Conservation (phyloP, 2,329 filamentous ascomycete genomes). For the Herpotrichia juniperi region DNA sequence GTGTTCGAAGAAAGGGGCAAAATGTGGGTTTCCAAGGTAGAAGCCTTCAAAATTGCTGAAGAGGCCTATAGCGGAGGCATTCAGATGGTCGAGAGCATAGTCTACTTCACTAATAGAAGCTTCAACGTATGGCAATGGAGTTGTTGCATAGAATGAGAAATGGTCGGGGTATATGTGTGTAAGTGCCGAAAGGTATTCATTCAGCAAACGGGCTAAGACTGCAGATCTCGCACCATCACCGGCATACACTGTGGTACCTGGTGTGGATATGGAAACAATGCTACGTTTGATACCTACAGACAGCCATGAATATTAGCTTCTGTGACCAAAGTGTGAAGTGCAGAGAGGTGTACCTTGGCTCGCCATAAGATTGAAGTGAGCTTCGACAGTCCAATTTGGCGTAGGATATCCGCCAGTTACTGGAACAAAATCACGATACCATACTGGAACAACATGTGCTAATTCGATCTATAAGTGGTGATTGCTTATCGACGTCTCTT, state of each 20-base stretch:
- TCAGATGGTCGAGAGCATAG: conserved; percentile 6
- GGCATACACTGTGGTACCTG: conserved; percentile 1
- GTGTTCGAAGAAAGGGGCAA: conserved; percentile 10
- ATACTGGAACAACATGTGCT: no score
- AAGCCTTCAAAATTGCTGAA: conserved; percentile 13
- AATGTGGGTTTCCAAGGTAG: conserved; percentile 6
- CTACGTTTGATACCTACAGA: no score
- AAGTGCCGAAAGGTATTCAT: conserved; percentile 10
- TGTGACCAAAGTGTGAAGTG: no score
- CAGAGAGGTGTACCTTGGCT: no score
- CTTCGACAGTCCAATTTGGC: no score
- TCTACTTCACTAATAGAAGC: neutral
- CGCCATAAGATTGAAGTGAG: no score
- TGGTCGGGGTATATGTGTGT: conserved; percentile 4
- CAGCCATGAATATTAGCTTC: no score
- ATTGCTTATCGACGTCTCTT: neutral
- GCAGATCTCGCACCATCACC: conserved; percentile 1
- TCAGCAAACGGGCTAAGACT: conserved; percentile 13
- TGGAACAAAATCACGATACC: no score
- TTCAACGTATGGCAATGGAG: conserved; percentile 9
- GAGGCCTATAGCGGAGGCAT: conserved; percentile 9
- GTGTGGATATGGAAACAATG: no score
- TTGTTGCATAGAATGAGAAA: conserved; percentile 11
- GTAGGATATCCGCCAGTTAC: no score
- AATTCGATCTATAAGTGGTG: neutral